A percentile compares a stretch with the other conserved stretches of the same genome.
Evolutionary conservation across 495 filamentous ascomycete genomes (phyloP).

Genomic region (Lasiosphaeria hispida): DNA sequence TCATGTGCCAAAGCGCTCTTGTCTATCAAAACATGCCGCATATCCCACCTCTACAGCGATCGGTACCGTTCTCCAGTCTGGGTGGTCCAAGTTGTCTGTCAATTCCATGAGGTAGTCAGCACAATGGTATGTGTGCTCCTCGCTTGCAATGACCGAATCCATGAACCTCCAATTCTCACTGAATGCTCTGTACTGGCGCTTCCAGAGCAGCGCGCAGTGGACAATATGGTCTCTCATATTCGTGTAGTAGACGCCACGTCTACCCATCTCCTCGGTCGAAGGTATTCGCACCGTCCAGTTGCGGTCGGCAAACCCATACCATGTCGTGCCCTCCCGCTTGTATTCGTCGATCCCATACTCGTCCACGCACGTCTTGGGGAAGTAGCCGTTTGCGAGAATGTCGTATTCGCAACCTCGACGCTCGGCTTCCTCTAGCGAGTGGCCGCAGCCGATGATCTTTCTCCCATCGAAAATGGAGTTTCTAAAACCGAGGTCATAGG

Average conservation of each 20-base stretch:
- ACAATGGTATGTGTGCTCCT: constrained; percentile 22
- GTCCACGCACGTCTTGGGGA: constrained; percentile 13
- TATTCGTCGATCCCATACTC: constrained; percentile 10
- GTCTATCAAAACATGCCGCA: background rate
- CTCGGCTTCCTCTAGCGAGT: constrained; percentile 9
- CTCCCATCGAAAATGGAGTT: background rate
- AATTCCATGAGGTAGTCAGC: constrained; percentile 14
- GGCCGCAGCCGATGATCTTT: background rate
- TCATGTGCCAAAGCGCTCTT: no score
- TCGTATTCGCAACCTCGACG: constrained; percentile 15
- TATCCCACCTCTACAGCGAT: constrained; percentile 4
- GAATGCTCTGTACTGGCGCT: constrained; percentile 17
- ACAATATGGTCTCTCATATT: constrained; percentile 17
- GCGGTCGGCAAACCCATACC: background rate
- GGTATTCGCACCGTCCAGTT: background rate
- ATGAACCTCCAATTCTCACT: constrained; percentile 4
- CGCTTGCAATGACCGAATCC: constrained; percentile 12
- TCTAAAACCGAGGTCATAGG: background rate
- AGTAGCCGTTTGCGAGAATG: constrained; percentile 16
- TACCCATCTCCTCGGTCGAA: constrained; percentile 3
- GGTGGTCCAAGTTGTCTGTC: background rate
- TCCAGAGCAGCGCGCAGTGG: constrained; percentile 22
- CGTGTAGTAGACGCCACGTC: constrained; percentile 16
- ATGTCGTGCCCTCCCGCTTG: constrained; percentile 3
- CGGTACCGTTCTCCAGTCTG: constrained; percentile 1